Conservation (phyloP, 2,329 filamentous ascomycete genomes). For the Zasmidium angulare region DNA sequence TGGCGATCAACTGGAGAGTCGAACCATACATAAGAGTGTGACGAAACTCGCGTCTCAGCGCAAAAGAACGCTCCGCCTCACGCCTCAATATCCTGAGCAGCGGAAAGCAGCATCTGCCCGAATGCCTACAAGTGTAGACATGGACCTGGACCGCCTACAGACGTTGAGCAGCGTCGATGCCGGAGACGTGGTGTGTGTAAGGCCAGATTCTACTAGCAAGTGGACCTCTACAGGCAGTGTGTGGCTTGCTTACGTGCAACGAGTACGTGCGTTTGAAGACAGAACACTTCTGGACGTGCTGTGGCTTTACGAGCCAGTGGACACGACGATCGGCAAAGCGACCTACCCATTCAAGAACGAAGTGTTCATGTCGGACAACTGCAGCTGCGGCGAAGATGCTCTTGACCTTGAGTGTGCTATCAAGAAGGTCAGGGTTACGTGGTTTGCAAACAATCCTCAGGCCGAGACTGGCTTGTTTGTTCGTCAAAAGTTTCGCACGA, state of each 20-base stretch:
- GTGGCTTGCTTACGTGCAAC: constrained; percentile 72
- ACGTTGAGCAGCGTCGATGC: constrained; percentile 31
- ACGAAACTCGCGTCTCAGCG: constrained; percentile 4
- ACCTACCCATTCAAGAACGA: constrained; percentile 71
- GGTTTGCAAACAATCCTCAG: constrained; percentile 54
- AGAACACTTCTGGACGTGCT: constrained; percentile 60
- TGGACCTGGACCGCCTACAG: neutral
- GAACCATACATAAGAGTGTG: constrained; percentile 1
- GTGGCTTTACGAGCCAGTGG: constrained; percentile 71
- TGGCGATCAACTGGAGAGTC: constrained; percentile 49
- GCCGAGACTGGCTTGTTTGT: constrained; percentile 60
- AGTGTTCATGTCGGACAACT: constrained; percentile 74
- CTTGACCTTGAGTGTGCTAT: constrained; percentile 58
- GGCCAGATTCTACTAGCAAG: constrained; percentile 48
- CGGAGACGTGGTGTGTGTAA: constrained; percentile 53
- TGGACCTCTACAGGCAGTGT: constrained; percentile 55
- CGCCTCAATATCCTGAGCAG: constrained; percentile 11
- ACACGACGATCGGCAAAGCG: constrained; percentile 68
- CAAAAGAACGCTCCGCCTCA: constrained; percentile 30
- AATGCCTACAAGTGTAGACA: constrained; percentile 1
- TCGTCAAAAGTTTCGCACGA: constrained; percentile 65
- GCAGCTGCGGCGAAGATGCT: constrained; percentile 61
- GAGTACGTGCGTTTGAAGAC: constrained; percentile 40
- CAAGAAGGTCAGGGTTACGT: constrained; percentile 57
- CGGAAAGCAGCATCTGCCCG: neutral